Evolutionary conservation across 106 monocot species (phyloP).

Genomic region (Apostasia shenzhenica): DNA sequence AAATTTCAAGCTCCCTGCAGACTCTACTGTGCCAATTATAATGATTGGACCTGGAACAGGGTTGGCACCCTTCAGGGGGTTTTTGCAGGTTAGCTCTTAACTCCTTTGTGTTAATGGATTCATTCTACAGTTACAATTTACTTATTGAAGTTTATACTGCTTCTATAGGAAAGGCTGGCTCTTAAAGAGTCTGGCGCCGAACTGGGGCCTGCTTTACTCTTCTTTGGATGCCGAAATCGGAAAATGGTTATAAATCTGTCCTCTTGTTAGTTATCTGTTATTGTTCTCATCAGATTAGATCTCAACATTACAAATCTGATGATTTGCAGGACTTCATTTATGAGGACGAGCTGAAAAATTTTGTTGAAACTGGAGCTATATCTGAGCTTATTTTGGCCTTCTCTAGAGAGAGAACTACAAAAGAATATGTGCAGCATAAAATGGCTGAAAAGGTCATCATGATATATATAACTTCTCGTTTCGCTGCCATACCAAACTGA

Average conservation of each 20-base stretch:
- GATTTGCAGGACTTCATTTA: conserved; percentile 76
- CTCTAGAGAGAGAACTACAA: conserved; percentile 70
- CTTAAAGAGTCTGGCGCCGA: conserved; percentile 41
- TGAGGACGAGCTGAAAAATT: conserved; percentile 74
- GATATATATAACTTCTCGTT: too few relatives aligned
- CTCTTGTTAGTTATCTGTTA: background rate
- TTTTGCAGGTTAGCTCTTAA: conserved; percentile 61
- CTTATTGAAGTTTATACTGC: too few relatives aligned
- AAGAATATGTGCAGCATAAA: conserved; percentile 93
- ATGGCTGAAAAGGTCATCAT: conserved; percentile 59
- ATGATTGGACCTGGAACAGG: conserved; percentile 97
- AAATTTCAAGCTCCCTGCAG: conserved; percentile 79
- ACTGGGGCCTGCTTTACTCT: conserved; percentile 48
- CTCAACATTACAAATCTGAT: background rate
- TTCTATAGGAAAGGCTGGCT: conserved; percentile 39
- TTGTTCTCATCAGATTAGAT: background rate
- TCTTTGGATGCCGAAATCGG: conserved; percentile 65
- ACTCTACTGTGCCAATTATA: conserved; percentile 65
- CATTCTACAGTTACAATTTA: background rate
- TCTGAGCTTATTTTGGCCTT: conserved; percentile 82
- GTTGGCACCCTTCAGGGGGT: conserved; percentile 88
- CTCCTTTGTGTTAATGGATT: background rate
- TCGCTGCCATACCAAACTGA: background rate
- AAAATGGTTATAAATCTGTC: conserved; percentile 32
- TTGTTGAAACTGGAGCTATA: conserved; percentile 56